phyloP scores from a whole-genome alignment of 2,329 filamentous ascomycete species.

The Exophiala calicioides region DNA sequence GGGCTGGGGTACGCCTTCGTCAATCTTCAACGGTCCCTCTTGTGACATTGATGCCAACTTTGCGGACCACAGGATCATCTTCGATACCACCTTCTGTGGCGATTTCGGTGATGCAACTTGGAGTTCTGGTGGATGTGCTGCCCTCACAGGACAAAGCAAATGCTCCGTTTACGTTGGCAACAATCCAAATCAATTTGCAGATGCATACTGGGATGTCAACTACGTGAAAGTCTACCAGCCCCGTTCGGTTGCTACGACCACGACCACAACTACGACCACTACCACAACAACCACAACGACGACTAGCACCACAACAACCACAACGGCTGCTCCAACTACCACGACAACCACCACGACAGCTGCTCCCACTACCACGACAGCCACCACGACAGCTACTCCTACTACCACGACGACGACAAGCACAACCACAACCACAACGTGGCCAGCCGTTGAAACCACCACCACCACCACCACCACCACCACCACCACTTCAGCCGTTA shows the following conservation, averaged over 20 bases:
- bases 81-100: slow-evolving; percentile 56
- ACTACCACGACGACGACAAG: background rate
- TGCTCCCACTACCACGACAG: background rate
- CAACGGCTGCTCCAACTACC: slow-evolving; percentile 5
- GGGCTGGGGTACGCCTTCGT: slow-evolving; percentile 49
- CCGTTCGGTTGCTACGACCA: slow-evolving; percentile 8
- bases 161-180: slow-evolving; percentile 72
- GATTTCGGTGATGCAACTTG: slow-evolving; percentile 59
- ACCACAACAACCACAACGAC: slow-evolving; percentile 18
- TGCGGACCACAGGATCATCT: slow-evolving; percentile 45
- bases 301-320: slow-evolving; percentile 14
- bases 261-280: slow-evolving; percentile 11
- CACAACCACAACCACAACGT: background rate
- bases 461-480: slow-evolving; percentile 1
- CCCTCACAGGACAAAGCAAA: slow-evolving; percentile 53
- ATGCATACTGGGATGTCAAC: slow-evolving; percentile 76
- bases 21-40: slow-evolving; percentile 39
- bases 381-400: slow-evolving; percentile 2
- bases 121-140: slow-evolving; percentile 54
- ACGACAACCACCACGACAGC: slow-evolving; percentile 9
- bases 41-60: slow-evolving; percentile 46
- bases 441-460: background rate
- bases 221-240: slow-evolving; percentile 63
- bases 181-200: slow-evolving; percentile 66
- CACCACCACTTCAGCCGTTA: background rate